Conservation (phyloP, 1,284 basidiomycete species). For the Ceratobasidium papillatum region DNA sequence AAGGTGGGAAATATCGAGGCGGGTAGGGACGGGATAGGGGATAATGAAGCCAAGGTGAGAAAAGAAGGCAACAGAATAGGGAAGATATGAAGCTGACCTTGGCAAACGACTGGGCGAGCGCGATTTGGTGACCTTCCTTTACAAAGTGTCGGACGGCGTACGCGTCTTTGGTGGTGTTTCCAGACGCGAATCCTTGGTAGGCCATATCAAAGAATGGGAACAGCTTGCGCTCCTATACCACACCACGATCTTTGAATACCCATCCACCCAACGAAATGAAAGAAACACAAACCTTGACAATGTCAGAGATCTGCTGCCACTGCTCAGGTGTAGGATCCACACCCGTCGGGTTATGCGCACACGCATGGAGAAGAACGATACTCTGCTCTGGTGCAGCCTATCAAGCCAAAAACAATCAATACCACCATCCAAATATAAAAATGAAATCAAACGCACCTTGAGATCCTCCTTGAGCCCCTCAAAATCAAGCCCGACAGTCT, state of each 20-base stretch:
- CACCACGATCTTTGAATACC: too few species aligned
- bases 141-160: conserved; percentile 97
- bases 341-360: conserved; percentile 91
- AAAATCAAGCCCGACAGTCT: conserved; percentile 94
- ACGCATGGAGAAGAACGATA: conserved; percentile 89
- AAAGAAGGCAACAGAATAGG: neutral
- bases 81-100: conserved; percentile 60
- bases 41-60: conserved; percentile 2
- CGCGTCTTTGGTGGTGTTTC: conserved; percentile 87
- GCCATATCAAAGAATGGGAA: conserved; percentile 99
- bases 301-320: conserved; percentile 91
- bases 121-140: conserved; percentile 84
- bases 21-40: neutral
- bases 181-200: conserved; percentile 95
- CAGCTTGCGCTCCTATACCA: conserved; percentile 71
- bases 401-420: conserved; percentile 1
- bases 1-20: neutral
- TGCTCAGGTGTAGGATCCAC: conserved; percentile 94
- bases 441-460: conserved; percentile 59
- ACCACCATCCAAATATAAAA: neutral
- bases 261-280: neutral
- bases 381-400: conserved; percentile 80
- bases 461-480: conserved; percentile 90
- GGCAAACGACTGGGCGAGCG: conserved; percentile 93
- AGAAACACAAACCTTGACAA: conserved; percentile 65